Percentiles rank a stretch among this genome's conserved stretches.
Conservation (phyloP, 768 basidiomycete genomes). For the Tephrocybe rancida region DNA sequence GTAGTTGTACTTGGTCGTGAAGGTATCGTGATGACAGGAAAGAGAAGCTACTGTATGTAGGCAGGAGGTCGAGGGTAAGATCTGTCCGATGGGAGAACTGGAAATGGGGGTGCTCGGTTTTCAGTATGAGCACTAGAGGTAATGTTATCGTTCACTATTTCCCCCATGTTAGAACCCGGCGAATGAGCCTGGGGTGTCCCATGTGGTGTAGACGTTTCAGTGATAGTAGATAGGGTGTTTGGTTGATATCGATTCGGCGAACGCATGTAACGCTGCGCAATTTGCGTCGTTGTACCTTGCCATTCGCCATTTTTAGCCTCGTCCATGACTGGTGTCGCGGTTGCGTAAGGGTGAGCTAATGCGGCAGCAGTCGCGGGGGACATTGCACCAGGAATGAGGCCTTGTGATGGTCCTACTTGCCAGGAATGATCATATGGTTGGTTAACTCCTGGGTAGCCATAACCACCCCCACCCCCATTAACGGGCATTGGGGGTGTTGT, state of each 20-base stretch:
- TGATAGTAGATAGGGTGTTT: constrained; percentile 19
- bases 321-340: background rate
- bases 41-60: background rate
- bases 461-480: background rate
- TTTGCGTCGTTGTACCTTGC: constrained; percentile 20
- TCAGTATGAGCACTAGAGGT: background rate
- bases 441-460: constrained; percentile 1
- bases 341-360: constrained; percentile 11
- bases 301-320: constrained; percentile 4
- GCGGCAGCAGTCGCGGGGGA: constrained; percentile 8
- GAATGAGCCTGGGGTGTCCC: constrained; percentile 17
- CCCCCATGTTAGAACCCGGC: constrained; percentile 10
- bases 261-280: constrained; percentile 15
- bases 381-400: constrained; percentile 13
- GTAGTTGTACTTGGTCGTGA: background rate
- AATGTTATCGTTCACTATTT: constrained; percentile 2
- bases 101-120: constrained; percentile 9
- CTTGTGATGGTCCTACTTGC: background rate
- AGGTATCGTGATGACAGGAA: background rate
- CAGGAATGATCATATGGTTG: constrained; percentile 5
- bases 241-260: constrained; percentile 20
- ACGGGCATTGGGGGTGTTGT: constrained; percentile 2
- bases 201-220: constrained; percentile 20
- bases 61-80: constrained; percentile 6
- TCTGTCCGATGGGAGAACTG: constrained; percentile 1